A percentile compares a stretch with the other conserved stretches of the same genome.
phyloP scores from a whole-genome alignment of 2,329 filamentous ascomycete genomes.

The Aspergillus sclerotialis region DNA sequence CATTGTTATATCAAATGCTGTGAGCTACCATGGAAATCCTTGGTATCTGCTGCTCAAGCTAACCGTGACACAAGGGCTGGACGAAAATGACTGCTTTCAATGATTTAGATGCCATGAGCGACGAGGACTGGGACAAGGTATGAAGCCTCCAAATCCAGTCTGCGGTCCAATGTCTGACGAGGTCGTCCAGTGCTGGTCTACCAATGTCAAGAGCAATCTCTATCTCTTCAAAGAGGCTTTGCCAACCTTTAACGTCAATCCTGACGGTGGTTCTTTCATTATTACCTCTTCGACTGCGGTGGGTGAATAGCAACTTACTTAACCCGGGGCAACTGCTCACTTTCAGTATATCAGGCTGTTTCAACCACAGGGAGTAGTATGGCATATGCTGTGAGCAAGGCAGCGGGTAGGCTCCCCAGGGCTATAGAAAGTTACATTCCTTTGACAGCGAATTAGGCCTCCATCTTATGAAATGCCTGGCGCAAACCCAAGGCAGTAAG shows the following conservation, averaged over 20 bases:
- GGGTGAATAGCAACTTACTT: constrained; percentile 15
- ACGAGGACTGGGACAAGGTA: constrained; percentile 59
- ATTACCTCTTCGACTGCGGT: constrained; percentile 58
- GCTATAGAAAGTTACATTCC: background rate
- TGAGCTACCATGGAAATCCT: constrained; percentile 21
- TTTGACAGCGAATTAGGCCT: constrained; percentile 36
- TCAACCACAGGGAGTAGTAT: constrained; percentile 50
- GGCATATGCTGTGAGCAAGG: constrained; percentile 73
- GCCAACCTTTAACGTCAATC: constrained; percentile 54
- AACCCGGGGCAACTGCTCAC: constrained; percentile 4
- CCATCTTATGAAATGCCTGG: constrained; percentile 60
- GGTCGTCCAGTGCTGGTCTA: constrained; percentile 48
- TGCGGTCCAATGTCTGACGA: constrained; percentile 1
- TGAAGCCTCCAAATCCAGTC: constrained; percentile 3
- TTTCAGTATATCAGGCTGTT: constrained; percentile 34
- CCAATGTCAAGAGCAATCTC: constrained; percentile 53
- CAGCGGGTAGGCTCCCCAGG: constrained; percentile 48
- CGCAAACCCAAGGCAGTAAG: constrained; percentile 55
- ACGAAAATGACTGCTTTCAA: constrained; percentile 53
- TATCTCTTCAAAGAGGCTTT: constrained; percentile 51
- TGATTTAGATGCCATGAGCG: constrained; percentile 51
- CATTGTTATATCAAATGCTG: constrained; percentile 69
- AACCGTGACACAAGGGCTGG: constrained; percentile 45
- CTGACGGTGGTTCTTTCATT: constrained; percentile 57
- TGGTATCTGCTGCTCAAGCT: background rate